phyloP scores from a whole-genome alignment of 140 eudicot species.

The Erigeron philadelphicus region DNA sequence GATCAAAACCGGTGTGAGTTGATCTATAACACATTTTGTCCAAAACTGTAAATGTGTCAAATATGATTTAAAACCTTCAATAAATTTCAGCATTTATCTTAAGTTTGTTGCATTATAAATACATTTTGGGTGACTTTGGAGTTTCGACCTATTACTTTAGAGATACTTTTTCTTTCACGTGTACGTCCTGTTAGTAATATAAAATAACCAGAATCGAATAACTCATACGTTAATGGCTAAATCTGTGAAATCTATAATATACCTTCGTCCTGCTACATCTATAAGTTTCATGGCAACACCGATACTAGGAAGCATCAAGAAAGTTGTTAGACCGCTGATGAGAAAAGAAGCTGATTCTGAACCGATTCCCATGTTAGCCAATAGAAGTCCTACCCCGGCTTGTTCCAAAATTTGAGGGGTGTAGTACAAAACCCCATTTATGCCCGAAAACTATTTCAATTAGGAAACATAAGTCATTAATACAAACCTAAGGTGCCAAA shows the following conservation, averaged over 20 bases:
- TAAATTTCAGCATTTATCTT: too few relatives aligned
- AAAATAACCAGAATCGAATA: too few relatives aligned
- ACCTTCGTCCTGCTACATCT: constrained; percentile 92
- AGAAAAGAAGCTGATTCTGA: constrained; percentile 78
- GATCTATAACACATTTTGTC: too few relatives aligned
- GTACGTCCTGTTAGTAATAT: too few relatives aligned
- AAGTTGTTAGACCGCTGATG: constrained; percentile 71
- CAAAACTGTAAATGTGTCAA: too few relatives aligned
- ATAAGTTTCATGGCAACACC: constrained; percentile 81
- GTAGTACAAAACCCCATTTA: constrained; percentile 83
- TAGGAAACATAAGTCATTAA: neutral
- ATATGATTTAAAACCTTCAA: too few relatives aligned
- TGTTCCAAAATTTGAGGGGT: constrained; percentile 91
- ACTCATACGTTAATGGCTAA: too few relatives aligned
- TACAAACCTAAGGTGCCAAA: neutral
- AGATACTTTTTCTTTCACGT: too few relatives aligned
- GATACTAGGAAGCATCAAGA: constrained; percentile 83
- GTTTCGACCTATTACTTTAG: too few relatives aligned
- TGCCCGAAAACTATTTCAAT: constrained; percentile 63
- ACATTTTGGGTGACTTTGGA: too few relatives aligned
- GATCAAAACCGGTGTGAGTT: too few relatives aligned
- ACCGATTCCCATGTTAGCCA: constrained; percentile 59
- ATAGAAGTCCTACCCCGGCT: constrained; percentile 81
- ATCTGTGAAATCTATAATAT: constrained; percentile 12
- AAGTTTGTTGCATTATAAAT: too few relatives aligned